Evolutionary conservation across 2,329 filamentous ascomycete species (phyloP).

Genomic region (Cyphellophora europaea): DNA sequence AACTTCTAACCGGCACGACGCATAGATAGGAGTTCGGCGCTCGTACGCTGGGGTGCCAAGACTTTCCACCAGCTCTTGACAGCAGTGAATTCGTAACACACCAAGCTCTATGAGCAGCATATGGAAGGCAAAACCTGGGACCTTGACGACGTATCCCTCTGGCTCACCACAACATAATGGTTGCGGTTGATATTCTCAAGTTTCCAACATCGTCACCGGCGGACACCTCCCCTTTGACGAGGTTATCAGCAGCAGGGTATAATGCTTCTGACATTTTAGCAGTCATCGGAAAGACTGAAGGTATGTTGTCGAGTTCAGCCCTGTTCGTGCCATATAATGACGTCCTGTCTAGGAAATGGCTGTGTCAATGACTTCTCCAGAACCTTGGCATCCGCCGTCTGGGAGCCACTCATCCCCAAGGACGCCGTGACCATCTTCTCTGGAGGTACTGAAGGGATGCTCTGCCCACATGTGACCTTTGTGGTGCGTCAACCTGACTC

Average conservation of each 20-base stretch:
- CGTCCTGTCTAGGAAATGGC: slow-evolving; percentile 22
- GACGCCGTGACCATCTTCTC: slow-evolving; percentile 24
- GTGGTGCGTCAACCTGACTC: slow-evolving; percentile 10
- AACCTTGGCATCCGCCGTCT: slow-evolving; percentile 22
- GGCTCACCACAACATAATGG: slow-evolving; percentile 13
- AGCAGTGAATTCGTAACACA: background rate
- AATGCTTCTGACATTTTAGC: slow-evolving; percentile 20
- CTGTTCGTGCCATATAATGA: background rate
- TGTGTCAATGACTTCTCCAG: slow-evolving; percentile 28
- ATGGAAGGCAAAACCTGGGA: background rate
- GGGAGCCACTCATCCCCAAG: slow-evolving; percentile 22
- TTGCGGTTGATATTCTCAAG: slow-evolving; percentile 23
- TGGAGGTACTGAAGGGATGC: slow-evolving; percentile 24
- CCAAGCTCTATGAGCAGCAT: background rate
- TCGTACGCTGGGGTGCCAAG: background rate
- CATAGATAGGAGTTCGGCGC: background rate
- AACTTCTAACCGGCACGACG: too few relatives aligned
- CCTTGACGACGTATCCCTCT: too few relatives aligned
- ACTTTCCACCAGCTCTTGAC: background rate
- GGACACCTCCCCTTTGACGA: slow-evolving; percentile 21
- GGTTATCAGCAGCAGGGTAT: slow-evolving; percentile 22
- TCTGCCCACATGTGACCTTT: slow-evolving; percentile 25
- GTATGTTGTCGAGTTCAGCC: slow-evolving; percentile 4
- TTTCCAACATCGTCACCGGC: slow-evolving; percentile 23
- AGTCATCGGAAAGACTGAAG: slow-evolving; percentile 25